Evolutionary conservation across 192 early-diverging fungal genomes (phyloP), one percentile per base, ranked within the genome.

Genomic region (Oehlia diaphana): DNA sequence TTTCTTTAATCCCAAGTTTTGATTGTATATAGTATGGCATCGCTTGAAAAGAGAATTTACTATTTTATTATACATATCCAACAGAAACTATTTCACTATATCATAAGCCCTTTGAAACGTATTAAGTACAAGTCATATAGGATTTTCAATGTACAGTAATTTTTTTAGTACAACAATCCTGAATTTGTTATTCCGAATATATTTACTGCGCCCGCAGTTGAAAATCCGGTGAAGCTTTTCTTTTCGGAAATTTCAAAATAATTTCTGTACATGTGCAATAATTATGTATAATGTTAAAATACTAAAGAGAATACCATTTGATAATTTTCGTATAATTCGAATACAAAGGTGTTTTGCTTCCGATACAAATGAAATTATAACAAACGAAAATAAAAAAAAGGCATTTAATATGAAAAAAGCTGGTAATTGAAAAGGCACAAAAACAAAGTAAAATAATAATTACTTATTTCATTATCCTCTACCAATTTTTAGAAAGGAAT

Each of bases 1-100:
- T 78, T 13, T 78, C 76, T 68, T 39, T 42, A 28, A 68, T 12
- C 3, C 53, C 53, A 74, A 74, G 73, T 74, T 70, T 58, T 58
- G 53, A 58, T 58, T 58, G 53, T 19, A 6, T 58, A 58, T 16
- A 21, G 53, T 19, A 21, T 21, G 19, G 16, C 53, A 58, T 58
- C 16, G 19, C 19, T 58, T 58, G 16, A 58, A 21, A 21, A 21
- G 16, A 58, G 19, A 58, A 7, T 58, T 58, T 10, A 12, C 44
- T 47, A 47, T 47, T 12, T 47, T 47, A 47, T 47, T 47, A 47
- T 47, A 47, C 44, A 47, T 47, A 47, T 47, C 44, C 44, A 47
- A 47, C 44, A 47, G 10, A 44, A 47, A 47, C 10, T 47, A 47
- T 47, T 12, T 47, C 10, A 47, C 10, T 47, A 47, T 47, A 47